Evolutionary conservation across 2,329 filamentous ascomycete genomes (phyloP).

Genomic region (Monilinia fructicola): DNA sequence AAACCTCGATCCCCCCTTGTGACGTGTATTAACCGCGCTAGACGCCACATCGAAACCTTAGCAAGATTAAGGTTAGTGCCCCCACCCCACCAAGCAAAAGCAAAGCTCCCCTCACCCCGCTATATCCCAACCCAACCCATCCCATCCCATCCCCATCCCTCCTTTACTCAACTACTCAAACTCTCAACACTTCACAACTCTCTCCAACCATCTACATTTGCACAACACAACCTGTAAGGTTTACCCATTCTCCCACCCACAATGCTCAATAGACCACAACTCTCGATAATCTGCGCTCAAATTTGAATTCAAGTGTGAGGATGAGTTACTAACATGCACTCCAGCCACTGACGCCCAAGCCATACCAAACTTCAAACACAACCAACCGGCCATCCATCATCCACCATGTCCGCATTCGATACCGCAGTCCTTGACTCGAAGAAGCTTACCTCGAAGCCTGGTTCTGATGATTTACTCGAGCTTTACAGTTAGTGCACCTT

Average conservation of each 20-base stretch:
- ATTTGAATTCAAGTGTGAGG: no score
- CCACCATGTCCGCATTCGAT: slow-evolving; percentile 45
- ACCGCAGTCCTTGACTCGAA: slow-evolving; percentile 62
- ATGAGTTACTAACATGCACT: neutral
- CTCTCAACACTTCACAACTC: no score
- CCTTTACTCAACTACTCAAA: neutral
- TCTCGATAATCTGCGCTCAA: no score
- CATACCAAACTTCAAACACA: neutral
- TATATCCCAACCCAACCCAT: neutral
- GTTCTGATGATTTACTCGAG: slow-evolving; percentile 61
- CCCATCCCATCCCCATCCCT: neutral
- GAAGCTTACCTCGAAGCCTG: slow-evolving; percentile 65
- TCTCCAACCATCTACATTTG: neutral
- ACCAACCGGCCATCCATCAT: neutral
- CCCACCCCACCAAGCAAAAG: neutral
- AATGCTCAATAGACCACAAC: neutral
- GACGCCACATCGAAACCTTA: neutral
- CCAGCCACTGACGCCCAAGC: neutral
- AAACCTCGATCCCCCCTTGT: neutral
- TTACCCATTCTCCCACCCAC: neutral
- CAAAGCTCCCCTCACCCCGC: slow-evolving; percentile 17
- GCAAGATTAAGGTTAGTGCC: neutral
- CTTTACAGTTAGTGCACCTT: slow-evolving; percentile 34
- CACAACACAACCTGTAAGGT: neutral
- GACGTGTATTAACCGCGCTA: slow-evolving; percentile 8